Percentiles rank a stretch among this genome's conserved stretches.
Evolutionary conservation across 2,329 filamentous ascomycete genomes (phyloP).

Genomic region (Verticillium longisporum): DNA sequence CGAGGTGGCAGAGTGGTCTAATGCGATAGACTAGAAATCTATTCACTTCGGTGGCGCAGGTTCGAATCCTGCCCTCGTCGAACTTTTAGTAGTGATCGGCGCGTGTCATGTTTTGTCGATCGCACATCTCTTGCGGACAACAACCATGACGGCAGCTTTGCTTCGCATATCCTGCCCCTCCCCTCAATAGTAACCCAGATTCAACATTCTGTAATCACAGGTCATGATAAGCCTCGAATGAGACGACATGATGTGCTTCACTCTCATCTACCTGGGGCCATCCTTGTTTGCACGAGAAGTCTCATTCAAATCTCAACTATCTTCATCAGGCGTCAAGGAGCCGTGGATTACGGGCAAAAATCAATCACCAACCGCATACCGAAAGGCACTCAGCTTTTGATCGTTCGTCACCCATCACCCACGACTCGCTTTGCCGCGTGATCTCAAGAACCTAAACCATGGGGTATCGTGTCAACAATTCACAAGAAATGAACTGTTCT

Average conservation of each 20-base stretch:
- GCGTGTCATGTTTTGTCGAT: too few relatives aligned
- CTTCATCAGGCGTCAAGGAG: neutral
- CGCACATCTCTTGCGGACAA: too few relatives aligned
- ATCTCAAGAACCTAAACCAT: constrained; percentile 5
- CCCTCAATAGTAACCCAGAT: neutral
- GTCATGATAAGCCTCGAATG: too few relatives aligned
- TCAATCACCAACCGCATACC: neutral
- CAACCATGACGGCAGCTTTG: too few relatives aligned
- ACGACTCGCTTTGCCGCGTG: neutral
- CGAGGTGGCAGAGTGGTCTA: neutral
- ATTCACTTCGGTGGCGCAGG: neutral
- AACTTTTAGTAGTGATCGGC: neutral
- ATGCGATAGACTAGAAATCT: neutral
- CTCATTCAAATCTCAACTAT: neutral
- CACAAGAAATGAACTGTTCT: constrained; percentile 10
- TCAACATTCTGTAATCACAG: too few relatives aligned
- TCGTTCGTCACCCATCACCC: neutral
- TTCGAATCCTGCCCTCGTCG: neutral
- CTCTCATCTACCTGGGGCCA: too few relatives aligned
- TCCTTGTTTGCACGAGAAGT: neutral
- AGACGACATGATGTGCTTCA: too few relatives aligned
- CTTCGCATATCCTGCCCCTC: too few relatives aligned
- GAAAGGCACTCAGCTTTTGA: neutral
- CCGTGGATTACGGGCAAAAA: neutral
- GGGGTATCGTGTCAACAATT: constrained; percentile 13